A percentile compares a stretch with the other conserved stretches of the same genome.
phyloP scores from a whole-genome alignment of 2,329 filamentous ascomycete genomes.

The Mycosphaerella sp. region DNA sequence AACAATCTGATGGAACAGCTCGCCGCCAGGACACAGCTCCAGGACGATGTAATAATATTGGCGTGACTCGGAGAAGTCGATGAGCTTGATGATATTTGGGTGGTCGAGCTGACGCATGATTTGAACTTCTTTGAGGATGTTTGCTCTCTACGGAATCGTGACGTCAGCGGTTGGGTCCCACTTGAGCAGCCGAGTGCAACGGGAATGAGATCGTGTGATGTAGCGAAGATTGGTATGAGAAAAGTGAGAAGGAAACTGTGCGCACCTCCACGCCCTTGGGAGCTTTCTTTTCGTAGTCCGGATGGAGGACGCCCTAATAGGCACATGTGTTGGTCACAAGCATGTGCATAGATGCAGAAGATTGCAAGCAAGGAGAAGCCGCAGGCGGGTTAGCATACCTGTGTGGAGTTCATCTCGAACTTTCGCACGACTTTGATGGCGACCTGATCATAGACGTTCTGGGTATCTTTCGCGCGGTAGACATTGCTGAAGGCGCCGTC shows the following conservation, averaged over 20 bases:
- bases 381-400: conserved; percentile 62
- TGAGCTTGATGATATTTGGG: conserved; percentile 87
- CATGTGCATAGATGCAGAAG: conserved; percentile 13
- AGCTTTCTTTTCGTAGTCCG: conserved; percentile 78
- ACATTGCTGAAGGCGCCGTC: conserved; percentile 99
- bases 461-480: conserved; percentile 75
- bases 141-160: conserved; percentile 64
- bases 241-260: conserved; percentile 29
- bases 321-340: conserved; percentile 25
- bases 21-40: conserved; percentile 88
- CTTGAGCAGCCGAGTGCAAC: conserved; percentile 6
- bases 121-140: conserved; percentile 96
- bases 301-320: conserved; percentile 65
- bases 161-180: conserved; percentile 38
- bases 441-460: conserved; percentile 68
- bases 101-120: conserved; percentile 98
- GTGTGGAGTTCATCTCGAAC: conserved; percentile 97
- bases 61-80: conserved; percentile 87
- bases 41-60: conserved; percentile 98
- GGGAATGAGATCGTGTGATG: conserved; percentile 5
- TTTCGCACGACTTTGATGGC: conserved; percentile 99
- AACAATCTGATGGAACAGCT: conserved; percentile 97
- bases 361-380: conserved; percentile 10
- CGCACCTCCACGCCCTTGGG: conserved; percentile 97
- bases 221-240: conserved; percentile 5